These are phyloP conservation scores for Agrocybe praecox DNA, from an alignment of 768 basidiomycete species.

Conservation along the genomic window DNA sequence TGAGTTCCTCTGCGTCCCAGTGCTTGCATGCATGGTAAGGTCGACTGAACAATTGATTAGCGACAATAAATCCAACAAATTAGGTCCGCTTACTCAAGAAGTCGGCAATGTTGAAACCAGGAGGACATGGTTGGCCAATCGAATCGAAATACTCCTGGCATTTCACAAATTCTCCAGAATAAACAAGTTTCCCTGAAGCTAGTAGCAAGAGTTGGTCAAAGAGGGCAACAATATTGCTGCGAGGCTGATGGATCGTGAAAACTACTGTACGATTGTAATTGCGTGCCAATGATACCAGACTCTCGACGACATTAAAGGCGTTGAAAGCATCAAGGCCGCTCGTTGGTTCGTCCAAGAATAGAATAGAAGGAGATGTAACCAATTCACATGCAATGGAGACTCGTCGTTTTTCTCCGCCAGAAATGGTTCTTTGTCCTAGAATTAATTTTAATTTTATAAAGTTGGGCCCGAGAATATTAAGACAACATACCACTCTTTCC, in stretches of 20 bases:
- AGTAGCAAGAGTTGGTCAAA: slow-evolving; percentile 92
- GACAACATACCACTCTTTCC: slow-evolving; percentile 75
- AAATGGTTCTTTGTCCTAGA: slow-evolving; percentile 84
- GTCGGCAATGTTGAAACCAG: slow-evolving; percentile 97
- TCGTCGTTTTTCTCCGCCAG: slow-evolving; percentile 95
- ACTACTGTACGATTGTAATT: slow-evolving; percentile 94
- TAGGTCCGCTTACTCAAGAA: slow-evolving; percentile 73
- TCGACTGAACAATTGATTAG: slow-evolving; percentile 50
- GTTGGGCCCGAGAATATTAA: not conserved
- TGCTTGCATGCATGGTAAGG: slow-evolving; percentile 63
- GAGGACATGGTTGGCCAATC: slow-evolving; percentile 84
- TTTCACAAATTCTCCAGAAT: slow-evolving; percentile 74
- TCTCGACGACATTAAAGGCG: slow-evolving; percentile 92
- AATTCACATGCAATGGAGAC: slow-evolving; percentile 98
- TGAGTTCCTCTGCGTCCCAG: slow-evolving; percentile 32
- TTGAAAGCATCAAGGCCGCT: slow-evolving; percentile 96
- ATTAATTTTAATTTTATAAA: not conserved
- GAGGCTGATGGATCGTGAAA: slow-evolving; percentile 98
- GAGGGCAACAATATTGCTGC: slow-evolving; percentile 94
- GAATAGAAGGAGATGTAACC: slow-evolving; percentile 93
- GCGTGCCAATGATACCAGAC: slow-evolving; percentile 80
- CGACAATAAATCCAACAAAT: not conserved
- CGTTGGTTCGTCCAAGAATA: slow-evolving; percentile 97
- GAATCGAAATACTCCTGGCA: slow-evolving; percentile 82
- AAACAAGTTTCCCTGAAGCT: slow-evolving; percentile 81